Base-by-base conservation (phyloP, 306 rosid genomes). In the Inga laurina region DNA sequence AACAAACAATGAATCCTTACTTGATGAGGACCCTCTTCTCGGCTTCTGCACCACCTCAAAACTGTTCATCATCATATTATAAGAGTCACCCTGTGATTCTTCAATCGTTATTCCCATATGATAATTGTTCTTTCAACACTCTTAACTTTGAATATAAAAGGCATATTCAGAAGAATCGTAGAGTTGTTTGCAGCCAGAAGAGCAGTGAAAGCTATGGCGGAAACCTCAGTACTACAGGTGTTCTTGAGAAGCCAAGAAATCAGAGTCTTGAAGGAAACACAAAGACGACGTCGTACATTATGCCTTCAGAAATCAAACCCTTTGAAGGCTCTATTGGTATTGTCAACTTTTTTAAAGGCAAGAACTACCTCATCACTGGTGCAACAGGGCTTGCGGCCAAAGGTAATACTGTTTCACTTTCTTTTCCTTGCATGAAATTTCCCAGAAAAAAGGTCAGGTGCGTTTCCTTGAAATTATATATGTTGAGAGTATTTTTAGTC, bases 361-460 rank as follows among this genome's bases (percentile, higher is more conserved):
- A 88, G 77, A 81, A 79, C 72, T 87, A 64, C 44, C 83, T 91
- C 65, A 78, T 91, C 43, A 89, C 92, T 62, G 91, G 91, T 32
- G 87, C 83, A 61, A 91, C 94, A 45, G 94, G 92, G 43, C 87
- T 91, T 84, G 86, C 89, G 4, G 94, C 88, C 14, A 91, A 91
- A 87, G 91, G 92, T 87, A 72, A 19, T 13, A 4, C 65, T 16
- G 22, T 37, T 68, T 68, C 27, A 16, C 46, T 68, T 68, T 35
- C 27, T 37, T 14, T 32, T 32, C 16, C 12, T 65, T 4, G 32
- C 43, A 24, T 24, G 68, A 24, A 24, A 32, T 12, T 12, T 30
- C 4, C 18, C 43, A 65, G 16, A 5, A 13, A 32, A 32, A 30
- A 32, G 13, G 6, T 32, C 70, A 4, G 39, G 70, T 13, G 41